A percentile compares a stretch with the other conserved stretches of the same genome.
Evolutionary conservation across 2,329 filamentous ascomycete genomes (phyloP).

Genomic region (Cordyceps tenuipes): DNA sequence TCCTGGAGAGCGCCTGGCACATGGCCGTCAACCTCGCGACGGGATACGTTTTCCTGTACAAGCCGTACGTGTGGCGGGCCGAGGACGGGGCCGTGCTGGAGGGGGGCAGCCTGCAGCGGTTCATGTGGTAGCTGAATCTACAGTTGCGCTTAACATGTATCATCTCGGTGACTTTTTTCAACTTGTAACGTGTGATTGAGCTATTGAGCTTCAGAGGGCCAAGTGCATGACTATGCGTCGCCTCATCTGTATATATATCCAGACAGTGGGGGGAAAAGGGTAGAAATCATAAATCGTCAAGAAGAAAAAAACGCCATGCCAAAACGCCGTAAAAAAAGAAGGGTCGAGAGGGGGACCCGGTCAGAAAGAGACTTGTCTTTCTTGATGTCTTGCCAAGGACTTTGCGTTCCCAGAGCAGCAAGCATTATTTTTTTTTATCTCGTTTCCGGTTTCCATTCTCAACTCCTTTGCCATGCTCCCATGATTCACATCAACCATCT

Average conservation of each 20-base stretch:
- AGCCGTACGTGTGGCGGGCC: conserved; percentile 58
- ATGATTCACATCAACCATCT: neutral
- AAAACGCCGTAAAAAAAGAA: neutral
- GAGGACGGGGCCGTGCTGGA: conserved; percentile 45
- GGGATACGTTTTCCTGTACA: conserved; percentile 62
- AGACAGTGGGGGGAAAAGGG: neutral
- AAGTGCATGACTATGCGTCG: neutral
- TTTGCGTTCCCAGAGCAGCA: too few relatives aligned
- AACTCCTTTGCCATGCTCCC: neutral
- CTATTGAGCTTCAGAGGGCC: neutral
- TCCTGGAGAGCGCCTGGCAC: conserved; percentile 62
- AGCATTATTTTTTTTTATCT: too few relatives aligned
- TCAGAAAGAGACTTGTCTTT: neutral
- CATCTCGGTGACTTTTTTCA: neutral
- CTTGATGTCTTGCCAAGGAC: too few relatives aligned
- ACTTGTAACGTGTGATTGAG: neutral
- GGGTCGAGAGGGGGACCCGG: neutral
- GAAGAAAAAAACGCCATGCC: neutral
- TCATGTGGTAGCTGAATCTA: conserved; percentile 59
- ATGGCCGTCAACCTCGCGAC: conserved; percentile 55
- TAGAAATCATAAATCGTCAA: neutral
- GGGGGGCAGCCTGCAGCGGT: conserved; percentile 56
- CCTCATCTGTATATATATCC: conserved; percentile 4
- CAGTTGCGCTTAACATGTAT: neutral
- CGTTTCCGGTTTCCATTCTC: neutral